phyloP scores from a whole-genome alignment of 208 protist species.

The Hexamita inflata region DNA sequence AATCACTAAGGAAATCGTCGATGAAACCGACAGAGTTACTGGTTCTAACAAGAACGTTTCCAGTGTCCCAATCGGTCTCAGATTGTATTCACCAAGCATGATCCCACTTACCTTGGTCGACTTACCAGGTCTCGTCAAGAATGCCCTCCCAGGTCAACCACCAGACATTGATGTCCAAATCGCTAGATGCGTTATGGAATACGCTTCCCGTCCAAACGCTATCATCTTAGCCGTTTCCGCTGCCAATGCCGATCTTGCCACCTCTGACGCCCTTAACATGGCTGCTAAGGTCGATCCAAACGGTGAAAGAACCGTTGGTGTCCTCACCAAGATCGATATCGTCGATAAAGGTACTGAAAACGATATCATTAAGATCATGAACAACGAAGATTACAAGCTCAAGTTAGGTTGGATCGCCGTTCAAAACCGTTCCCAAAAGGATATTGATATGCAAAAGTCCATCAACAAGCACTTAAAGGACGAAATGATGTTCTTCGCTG shows the following conservation, averaged over 20 bases:
- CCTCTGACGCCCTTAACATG: slow-evolving; percentile 84
- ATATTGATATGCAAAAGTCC: slow-evolving; percentile 34
- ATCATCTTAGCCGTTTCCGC: slow-evolving; percentile 59
- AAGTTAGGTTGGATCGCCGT: slow-evolving; percentile 38
- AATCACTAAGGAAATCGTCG: slow-evolving; percentile 75
- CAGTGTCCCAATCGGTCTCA: slow-evolving; percentile 82
- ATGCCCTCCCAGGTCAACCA: slow-evolving; percentile 87
- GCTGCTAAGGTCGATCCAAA: slow-evolving; percentile 84
- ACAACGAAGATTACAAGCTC: slow-evolving; percentile 23
- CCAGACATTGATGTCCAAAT: slow-evolving; percentile 87
- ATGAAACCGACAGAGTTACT: slow-evolving; percentile 78
- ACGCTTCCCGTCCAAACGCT: slow-evolving; percentile 77
- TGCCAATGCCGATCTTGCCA: slow-evolving; percentile 96
- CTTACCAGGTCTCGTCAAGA: slow-evolving; percentile 94
- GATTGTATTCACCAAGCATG: slow-evolving; percentile 65
- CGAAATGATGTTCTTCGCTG: slow-evolving; percentile 28
- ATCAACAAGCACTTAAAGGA: slow-evolving; percentile 21
- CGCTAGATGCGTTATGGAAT: slow-evolving; percentile 80
- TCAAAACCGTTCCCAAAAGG: slow-evolving; percentile 35
- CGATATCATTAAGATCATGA: neutral
- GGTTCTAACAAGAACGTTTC: slow-evolving; percentile 81
- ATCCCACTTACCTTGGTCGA: slow-evolving; percentile 96
- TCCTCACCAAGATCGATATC: slow-evolving; percentile 94
- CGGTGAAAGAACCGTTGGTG: slow-evolving; percentile 83
- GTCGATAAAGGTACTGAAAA: slow-evolving; percentile 74